Evolutionary conservation across 2,329 filamentous ascomycete genomes (phyloP), one percentile per base, ranked within the genome.

Genomic region (Eutypa lata): DNA sequence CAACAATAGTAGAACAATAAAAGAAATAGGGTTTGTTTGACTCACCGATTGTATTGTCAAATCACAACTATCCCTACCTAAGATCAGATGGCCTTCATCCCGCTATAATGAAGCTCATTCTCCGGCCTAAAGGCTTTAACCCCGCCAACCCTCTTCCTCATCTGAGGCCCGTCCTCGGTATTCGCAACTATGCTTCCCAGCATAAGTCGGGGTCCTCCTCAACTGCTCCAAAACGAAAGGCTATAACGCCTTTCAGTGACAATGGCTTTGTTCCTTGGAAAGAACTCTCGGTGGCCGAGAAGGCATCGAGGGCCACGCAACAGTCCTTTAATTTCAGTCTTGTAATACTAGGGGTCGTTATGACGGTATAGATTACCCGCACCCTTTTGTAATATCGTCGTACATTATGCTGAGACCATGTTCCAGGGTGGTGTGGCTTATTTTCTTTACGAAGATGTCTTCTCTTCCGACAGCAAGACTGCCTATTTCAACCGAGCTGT

Each of bases 261-360:
- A 88, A 91, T 65, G 93, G 93, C 7, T 80, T 81, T 57, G 85
- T 96, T 1, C 83, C 85, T 3, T 97, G 93, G 93, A 80, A 76
- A 3, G 79, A 94, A 51, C 80, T 97, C 2, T 91, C 87, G 1
- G 76, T 74, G 0, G 76, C 76, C 47, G 93, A 97, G 69, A 97
- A 96, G 71, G 85, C 86, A 2, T 88, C 88, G 22, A 83, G 93
- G 38, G 89, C 91, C 8, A 93, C 90, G 1, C 92, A 97, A 71
- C 93, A 97, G 71, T 89, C 87, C 16, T 88, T 96, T 76, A 97
- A 97, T 71, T 84, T 96, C 59, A 80, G 87, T 59, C 72, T 97
- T 57, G 84, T 97, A 8, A 61, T 91, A 1, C 76, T 87, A 7
- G 93, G 93, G 24, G 73, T 92, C 11, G 80, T 85, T 33, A 76